Percentiles rank a stretch among this genome's conserved stretches.
Conservation (phyloP, 2,329 filamentous ascomycete species). For the Epichloe sibirici region DNA sequence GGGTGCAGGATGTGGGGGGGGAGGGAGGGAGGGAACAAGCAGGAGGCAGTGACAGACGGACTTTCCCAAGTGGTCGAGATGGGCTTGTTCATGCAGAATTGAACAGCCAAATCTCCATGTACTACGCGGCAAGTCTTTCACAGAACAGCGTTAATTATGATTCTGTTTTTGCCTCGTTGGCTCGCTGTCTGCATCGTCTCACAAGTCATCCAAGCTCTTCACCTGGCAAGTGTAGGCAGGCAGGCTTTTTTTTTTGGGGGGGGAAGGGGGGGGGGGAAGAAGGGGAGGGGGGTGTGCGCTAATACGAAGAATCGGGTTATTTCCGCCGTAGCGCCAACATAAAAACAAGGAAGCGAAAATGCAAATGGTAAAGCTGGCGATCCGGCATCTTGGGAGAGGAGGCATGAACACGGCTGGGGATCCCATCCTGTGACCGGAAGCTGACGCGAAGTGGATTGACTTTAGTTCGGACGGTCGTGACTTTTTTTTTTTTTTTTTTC, state of each 20-base stretch:
- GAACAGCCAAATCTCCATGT: too few relatives aligned
- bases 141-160: too few relatives aligned
- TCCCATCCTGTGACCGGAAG: neutral
- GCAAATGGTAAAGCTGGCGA: constrained; percentile 4
- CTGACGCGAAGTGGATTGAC: constrained; percentile 1
- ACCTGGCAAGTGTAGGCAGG: neutral
- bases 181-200: neutral
- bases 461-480: neutral
- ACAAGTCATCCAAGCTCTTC: neutral
- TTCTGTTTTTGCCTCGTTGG: too few relatives aligned
- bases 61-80: too few relatives aligned
- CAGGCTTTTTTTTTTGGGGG: neutral
- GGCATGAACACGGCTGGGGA: neutral
- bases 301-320: constrained; percentile 20
- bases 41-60: neutral
- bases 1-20: neutral
- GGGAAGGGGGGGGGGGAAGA: neutral
- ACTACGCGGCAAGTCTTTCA: too few relatives aligned
- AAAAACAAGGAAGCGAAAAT: neutral
- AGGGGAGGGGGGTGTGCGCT: constrained; percentile 11
- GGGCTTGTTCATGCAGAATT: too few relatives aligned
- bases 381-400: constrained; percentile 4
- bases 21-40: neutral
- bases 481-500: neutral
- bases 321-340: constrained; percentile 19